These are phyloP conservation scores for Pugionium dolabratum DNA, from an alignment of 345 rosid genomes.

Conservation along the genomic window DNA sequence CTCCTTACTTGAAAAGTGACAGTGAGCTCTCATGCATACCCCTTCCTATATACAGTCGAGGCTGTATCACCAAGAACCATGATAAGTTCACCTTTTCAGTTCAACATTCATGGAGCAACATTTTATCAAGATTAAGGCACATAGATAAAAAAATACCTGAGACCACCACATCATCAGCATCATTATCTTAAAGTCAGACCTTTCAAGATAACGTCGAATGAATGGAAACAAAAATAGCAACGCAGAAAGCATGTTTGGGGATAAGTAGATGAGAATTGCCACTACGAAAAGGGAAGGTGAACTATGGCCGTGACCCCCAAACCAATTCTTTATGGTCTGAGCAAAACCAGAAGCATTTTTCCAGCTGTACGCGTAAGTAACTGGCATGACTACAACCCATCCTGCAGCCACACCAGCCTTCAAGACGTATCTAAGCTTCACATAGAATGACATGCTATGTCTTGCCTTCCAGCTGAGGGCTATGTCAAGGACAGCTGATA, in stretches of 20 bases:
- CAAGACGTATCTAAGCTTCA: conserved; percentile 54
- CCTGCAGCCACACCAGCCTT: conserved; percentile 52
- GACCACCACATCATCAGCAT: conserved; percentile 71
- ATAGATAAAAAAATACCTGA: conserved; percentile 46
- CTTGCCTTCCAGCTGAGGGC: conserved; percentile 56
- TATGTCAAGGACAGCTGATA: conserved; percentile 56
- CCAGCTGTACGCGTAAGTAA: conserved; percentile 58
- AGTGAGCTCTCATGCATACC: conserved; percentile 61
- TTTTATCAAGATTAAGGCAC: conserved; percentile 11
- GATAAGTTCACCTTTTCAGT: conserved; percentile 16
- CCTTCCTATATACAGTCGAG: conserved; percentile 60
- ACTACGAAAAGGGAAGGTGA: conserved; percentile 53
- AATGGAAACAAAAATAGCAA: conserved; percentile 56
- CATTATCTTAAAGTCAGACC: conserved; percentile 48
- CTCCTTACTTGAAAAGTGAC: conserved; percentile 55
- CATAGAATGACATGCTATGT: conserved; percentile 50
- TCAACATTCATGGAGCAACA: conserved; percentile 16
- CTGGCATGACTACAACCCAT: conserved; percentile 57
- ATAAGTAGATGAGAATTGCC: conserved; percentile 51
- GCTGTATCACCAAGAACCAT: conserved; percentile 43
- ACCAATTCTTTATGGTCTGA: conserved; percentile 53
- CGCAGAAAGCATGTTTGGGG: conserved; percentile 55
- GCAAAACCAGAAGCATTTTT: conserved; percentile 53
- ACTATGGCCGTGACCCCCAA: conserved; percentile 50
- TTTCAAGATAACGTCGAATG: conserved; percentile 53